Evolutionary conservation across 768 basidiomycete genomes (phyloP).

Genomic region (Panaeolus papilionaceus): DNA sequence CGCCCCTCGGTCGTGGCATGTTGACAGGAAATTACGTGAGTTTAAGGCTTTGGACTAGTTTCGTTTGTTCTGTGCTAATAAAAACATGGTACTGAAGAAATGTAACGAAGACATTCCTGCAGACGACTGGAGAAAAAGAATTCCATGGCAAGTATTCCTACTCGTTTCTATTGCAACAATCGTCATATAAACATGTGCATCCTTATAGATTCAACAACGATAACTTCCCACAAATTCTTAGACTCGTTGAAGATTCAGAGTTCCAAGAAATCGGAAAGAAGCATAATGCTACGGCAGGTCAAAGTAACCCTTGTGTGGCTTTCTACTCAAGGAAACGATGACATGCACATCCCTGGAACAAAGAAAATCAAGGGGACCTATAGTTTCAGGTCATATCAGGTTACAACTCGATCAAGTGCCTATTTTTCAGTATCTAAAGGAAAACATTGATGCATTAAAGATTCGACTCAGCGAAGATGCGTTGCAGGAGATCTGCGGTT

Average conservation of each 20-base stretch:
- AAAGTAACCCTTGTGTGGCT: constrained; percentile 54
- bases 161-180: background rate
- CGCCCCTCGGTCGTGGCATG: constrained; percentile 57
- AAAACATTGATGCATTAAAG: constrained; percentile 47
- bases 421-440: constrained; percentile 42
- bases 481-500: constrained; percentile 39
- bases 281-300: constrained; percentile 47
- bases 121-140: constrained; percentile 43
- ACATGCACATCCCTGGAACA: constrained; percentile 55
- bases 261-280: constrained; percentile 43
- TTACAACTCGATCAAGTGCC: background rate
- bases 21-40: constrained; percentile 44
- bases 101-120: constrained; percentile 44
- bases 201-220: constrained; percentile 38
- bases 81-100: constrained; percentile 32
- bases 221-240: constrained; percentile 51
- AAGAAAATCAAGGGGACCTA: constrained; percentile 32
- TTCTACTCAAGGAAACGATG: constrained; percentile 48
- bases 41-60: background rate
- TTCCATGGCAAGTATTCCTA: constrained; percentile 36
- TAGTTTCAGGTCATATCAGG: too few species aligned
- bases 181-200: background rate
- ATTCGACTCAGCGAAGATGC: constrained; percentile 43
- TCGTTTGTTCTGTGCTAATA: background rate
- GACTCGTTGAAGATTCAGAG: constrained; percentile 43